Base-by-base conservation (phyloP, 2,329 filamentous ascomycete genomes). In the Blumeriella jaapii region DNA sequence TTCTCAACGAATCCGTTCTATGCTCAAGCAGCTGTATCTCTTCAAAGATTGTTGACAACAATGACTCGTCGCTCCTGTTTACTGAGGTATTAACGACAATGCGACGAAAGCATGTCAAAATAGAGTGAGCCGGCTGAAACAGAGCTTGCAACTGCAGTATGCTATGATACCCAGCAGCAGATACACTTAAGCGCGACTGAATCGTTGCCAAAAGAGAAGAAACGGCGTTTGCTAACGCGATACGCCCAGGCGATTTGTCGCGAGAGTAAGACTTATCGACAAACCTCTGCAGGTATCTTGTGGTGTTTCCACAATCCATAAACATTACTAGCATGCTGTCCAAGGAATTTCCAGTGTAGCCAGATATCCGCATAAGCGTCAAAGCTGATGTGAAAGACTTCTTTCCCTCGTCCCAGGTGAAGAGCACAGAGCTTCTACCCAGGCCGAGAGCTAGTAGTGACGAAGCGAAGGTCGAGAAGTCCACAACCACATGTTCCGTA, bases 351-450 rank as follows among this genome's bases (percentile, higher is more conserved):
- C 74, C 72, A 22, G 49, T 52, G 27, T 49, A 52, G 4, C 55
- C 55, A 0, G 71, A 68, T 26, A 75, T 62, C 30, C 71, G 63
- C 41, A 72, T 61, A 5, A 59, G 55, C 1, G 61, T 49, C 1
- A 69, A 47, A 2, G 59, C 56, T 7, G 67, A 62, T 11, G 59
- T 55, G 47, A 87, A 84, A 0, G 59, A 60, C 15, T 57, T 59
- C 17, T 63, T 63, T 2, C 62, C 60, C 2, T 63, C 54, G 32
- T 77, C 62, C 65, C 73, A 84, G 0, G 58, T 52, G 54, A 84
- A 91, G 20, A 91, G 68, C 2, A 80, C 64, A 0, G 82, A 87
- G 24, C 75, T 77, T 30, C 81, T 68, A 0, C 82, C 83, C 5
- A 86, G 67, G 0, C 74, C 72, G 1, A 89, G 61, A 9, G 74